phyloP scores from a whole-genome alignment of 176 grass and related monocot genomes.

The Areca catechu region DNA sequence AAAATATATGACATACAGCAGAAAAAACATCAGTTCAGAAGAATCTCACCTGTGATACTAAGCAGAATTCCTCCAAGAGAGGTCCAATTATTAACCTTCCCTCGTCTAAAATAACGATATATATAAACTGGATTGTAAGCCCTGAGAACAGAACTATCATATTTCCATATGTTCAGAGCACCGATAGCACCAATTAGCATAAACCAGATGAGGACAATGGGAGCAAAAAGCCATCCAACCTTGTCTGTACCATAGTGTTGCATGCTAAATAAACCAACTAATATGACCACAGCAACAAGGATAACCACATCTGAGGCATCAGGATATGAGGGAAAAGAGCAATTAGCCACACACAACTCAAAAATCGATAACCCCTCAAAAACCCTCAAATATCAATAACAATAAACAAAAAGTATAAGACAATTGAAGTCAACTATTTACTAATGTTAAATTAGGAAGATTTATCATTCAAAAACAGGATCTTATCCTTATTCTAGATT shows the following conservation, averaged over 20 bases:
- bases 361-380: slow-evolving; percentile 3
- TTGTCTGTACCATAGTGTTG: slow-evolving; percentile 79
- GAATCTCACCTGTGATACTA: slow-evolving; percentile 58
- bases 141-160: slow-evolving; percentile 57
- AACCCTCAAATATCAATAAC: neutral
- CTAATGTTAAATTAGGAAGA: too few relatives aligned
- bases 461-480: too few relatives aligned
- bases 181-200: slow-evolving; percentile 63
- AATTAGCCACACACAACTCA: slow-evolving; percentile 6
- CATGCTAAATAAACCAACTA: slow-evolving; percentile 76
- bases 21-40: slow-evolving; percentile 5
- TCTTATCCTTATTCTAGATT: too few relatives aligned
- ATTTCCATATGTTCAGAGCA: slow-evolving; percentile 57
- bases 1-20: neutral
- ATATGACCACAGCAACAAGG: slow-evolving; percentile 47
- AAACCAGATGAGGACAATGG: slow-evolving; percentile 76
- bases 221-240: slow-evolving; percentile 87
- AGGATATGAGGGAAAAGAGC: neutral
- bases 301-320: slow-evolving; percentile 65
- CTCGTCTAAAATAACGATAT: slow-evolving; percentile 43
- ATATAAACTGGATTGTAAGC: slow-evolving; percentile 69
- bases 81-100: slow-evolving; percentile 42
- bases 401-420: neutral
- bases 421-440: too few relatives aligned
- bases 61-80: slow-evolving; percentile 92